Conservation (phyloP, 148 eudicot species). For the Rhododendron molle region DNA sequence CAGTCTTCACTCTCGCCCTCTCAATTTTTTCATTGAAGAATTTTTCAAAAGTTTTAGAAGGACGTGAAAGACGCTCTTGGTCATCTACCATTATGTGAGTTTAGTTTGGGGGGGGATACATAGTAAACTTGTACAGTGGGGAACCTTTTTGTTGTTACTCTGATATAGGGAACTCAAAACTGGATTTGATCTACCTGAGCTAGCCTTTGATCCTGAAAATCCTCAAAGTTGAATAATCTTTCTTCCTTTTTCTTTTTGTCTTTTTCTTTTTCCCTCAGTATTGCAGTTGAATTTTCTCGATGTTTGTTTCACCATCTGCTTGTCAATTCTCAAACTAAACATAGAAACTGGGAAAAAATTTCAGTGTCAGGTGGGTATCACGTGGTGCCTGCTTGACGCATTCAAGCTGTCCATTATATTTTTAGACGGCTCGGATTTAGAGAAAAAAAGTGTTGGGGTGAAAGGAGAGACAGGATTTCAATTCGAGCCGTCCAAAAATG, state of each 20-base stretch:
- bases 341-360: no score
- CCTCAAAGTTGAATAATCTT: neutral
- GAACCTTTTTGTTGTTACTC: neutral
- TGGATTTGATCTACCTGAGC: neutral
- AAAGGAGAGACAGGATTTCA: no score
- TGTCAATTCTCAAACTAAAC: neutral
- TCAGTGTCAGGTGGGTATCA: no score
- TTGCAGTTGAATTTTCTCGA: neutral
- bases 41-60: no score
- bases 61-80: neutral
- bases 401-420: no score
- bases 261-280: neutral
- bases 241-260: neutral
- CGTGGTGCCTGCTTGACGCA: no score
- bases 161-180: neutral
- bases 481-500: no score
- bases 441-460: no score
- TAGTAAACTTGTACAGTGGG: neutral
- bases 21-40: no score
- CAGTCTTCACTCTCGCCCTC: no score
- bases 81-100: neutral
- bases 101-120: neutral
- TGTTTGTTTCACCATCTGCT: neutral
- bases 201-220: neutral
- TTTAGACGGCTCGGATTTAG: no score